Percentiles rank a stretch among this genome's conserved stretches.
Conservation (phyloP, 495 filamentous ascomycete species). For the Oleoguttula mirabilis region DNA sequence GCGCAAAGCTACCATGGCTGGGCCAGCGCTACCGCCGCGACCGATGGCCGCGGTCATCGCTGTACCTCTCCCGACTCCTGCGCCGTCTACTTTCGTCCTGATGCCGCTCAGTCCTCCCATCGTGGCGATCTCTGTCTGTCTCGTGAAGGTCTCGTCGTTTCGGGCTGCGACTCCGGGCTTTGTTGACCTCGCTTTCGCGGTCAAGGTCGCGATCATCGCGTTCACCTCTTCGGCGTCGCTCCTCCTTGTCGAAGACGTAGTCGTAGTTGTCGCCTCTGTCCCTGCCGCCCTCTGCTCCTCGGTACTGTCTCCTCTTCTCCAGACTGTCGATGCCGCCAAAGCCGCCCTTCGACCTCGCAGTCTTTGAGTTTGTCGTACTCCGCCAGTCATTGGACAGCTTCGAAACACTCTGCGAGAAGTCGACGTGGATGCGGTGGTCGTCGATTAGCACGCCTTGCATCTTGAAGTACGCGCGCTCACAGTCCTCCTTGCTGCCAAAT, state of each 20-base stretch:
- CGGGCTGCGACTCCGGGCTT: slow-evolving; percentile 41
- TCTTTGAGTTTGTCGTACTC: slow-evolving; percentile 72
- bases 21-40: too few species aligned
- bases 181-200: slow-evolving; percentile 3
- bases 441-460: slow-evolving; percentile 96
- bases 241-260: slow-evolving; percentile 75
- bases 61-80: slow-evolving; percentile 24
- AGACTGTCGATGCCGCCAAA: slow-evolving; percentile 81
- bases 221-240: slow-evolving; percentile 33
- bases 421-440: slow-evolving; percentile 94
- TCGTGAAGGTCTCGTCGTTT: slow-evolving; percentile 22
- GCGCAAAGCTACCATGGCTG: too few species aligned
- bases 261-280: slow-evolving; percentile 44
- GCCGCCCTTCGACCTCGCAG: slow-evolving; percentile 54
- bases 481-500: slow-evolving; percentile 81
- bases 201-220: slow-evolving; percentile 8
- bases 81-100: slow-evolving; percentile 13
- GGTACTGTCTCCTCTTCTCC: slow-evolving; percentile 84
- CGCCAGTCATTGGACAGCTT: slow-evolving; percentile 87
- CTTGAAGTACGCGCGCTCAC: slow-evolving; percentile 94
- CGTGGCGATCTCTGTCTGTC: slow-evolving; percentile 17
- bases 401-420: slow-evolving; percentile 93
- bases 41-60: slow-evolving; percentile 14
- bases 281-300: slow-evolving; percentile 51
- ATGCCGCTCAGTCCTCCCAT: slow-evolving; percentile 9